These are phyloP conservation scores for Dentipellis fragilis DNA, from an alignment of 768 basidiomycete species.

Conservation along the genomic window DNA sequence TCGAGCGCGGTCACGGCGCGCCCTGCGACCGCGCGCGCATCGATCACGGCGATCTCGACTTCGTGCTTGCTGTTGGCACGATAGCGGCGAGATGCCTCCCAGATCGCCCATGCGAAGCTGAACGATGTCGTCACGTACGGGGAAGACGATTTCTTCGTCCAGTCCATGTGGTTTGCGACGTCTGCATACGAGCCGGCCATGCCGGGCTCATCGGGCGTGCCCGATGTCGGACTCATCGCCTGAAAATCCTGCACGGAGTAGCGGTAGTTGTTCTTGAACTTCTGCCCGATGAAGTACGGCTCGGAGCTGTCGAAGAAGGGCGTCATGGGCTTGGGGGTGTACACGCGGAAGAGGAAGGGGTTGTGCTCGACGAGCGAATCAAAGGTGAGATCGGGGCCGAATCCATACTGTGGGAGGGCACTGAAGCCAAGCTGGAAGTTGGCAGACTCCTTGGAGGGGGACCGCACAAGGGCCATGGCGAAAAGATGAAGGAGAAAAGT, in stretches of 20 bases:
- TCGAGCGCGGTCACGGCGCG: slow-evolving; percentile 58
- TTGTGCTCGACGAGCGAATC: slow-evolving; percentile 50
- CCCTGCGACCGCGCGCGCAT: slow-evolving; percentile 47
- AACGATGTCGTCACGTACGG: slow-evolving; percentile 69
- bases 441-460: slow-evolving; percentile 10
- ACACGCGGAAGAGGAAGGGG: slow-evolving; percentile 71
- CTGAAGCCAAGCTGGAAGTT: slow-evolving; percentile 16
- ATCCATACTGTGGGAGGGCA: slow-evolving; percentile 63
- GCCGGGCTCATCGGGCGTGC: slow-evolving; percentile 10
- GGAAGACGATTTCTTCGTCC: slow-evolving; percentile 64
- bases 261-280: slow-evolving; percentile 33
- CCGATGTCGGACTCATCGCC: slow-evolving; percentile 10
- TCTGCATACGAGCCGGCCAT: slow-evolving; percentile 41
- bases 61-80: slow-evolving; percentile 64
- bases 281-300: slow-evolving; percentile 60
- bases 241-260: slow-evolving; percentile 19
- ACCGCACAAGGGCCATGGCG: background rate
- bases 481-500: background rate
- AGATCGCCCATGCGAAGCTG: slow-evolving; percentile 74
- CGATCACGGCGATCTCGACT: slow-evolving; percentile 71
- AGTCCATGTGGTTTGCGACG: slow-evolving; percentile 63
- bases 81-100: slow-evolving; percentile 74
- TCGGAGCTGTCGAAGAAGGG: slow-evolving; percentile 42
- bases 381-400: slow-evolving; percentile 54
- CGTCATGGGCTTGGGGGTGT: slow-evolving; percentile 58